Evolutionary conservation across 768 basidiomycete genomes (phyloP), one percentile per base, ranked within the genome.

Genomic region (Leccinellum rugosiceps): DNA sequence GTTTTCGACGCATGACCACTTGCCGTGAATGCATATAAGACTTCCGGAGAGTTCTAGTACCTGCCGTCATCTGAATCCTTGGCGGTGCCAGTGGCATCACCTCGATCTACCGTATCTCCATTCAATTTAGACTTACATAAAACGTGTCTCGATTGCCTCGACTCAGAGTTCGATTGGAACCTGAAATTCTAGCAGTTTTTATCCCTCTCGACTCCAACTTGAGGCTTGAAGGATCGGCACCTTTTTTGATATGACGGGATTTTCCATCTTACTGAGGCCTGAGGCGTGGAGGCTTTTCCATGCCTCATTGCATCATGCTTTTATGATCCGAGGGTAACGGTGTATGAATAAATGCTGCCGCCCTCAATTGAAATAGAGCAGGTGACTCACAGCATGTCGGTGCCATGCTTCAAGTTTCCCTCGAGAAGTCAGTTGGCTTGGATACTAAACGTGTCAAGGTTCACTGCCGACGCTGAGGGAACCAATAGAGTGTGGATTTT

Each of bases 311-410:
- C 35, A 50, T 44, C 35, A 34, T 35, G 58, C 44, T 38, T 21
- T 31, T 50, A 43, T 19, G 56, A 50, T 64, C 60, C 55, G 60
- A 62, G 59, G 55, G 28, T 17, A 41, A 48, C 43, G 47, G 25
- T 41, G 46, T 34, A 38, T 38, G 28, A 28, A 28, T 28, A 11
- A 41, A 10, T 41, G 38, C 19, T 41, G 38, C 38, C 38, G 38
- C 10, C 0, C 4, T 41, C 38, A 41, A 41, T 41, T 19, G 38
- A 41, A 41, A 41, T 41, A 41, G 38, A 9, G 8, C 38, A 19
- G 38, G 38, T 41, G 38, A 41, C 38, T 41, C 38, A 15, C 54
- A 49, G 34, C 52, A 17, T 55, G 56, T 53, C 52, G 19, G 19
- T 43, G 47, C 30, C 46, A 57, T 41, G 45, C 28, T 31, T 53